Evolutionary conservation across 2,329 filamentous ascomycete genomes (phyloP).

Genomic region (Myriosclerotinia duriaeana): DNA sequence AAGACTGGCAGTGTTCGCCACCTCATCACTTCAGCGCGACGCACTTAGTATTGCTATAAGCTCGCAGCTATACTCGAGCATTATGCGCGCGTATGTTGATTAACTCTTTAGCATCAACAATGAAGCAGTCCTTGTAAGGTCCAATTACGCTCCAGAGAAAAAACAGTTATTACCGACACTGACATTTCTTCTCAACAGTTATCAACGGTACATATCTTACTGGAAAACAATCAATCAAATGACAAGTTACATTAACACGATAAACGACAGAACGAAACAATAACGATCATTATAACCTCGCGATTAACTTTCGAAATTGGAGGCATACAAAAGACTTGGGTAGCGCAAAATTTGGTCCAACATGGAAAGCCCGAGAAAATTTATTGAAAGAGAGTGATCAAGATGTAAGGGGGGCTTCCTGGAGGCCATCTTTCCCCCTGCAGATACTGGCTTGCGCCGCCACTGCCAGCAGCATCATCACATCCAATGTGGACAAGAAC

Average conservation of each 20-base stretch:
- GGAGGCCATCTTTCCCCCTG: too few species aligned
- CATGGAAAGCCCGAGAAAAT: background rate
- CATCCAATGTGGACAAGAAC: conserved; percentile 99
- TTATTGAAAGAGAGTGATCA: background rate
- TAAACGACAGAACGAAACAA: background rate
- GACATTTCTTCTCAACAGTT: background rate
- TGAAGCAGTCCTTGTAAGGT: background rate
- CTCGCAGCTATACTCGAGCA: background rate
- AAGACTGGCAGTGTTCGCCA: background rate
- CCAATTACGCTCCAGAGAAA: background rate
- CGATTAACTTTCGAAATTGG: background rate
- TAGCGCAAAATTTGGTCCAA: background rate
- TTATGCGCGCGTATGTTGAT: background rate
- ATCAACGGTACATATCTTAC: background rate
- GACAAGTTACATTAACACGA: background rate
- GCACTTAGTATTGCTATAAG: background rate
- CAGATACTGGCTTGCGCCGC: conserved; percentile 71
- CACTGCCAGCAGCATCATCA: conserved; percentile 96
- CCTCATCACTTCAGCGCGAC: background rate
- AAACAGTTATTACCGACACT: too few species aligned
- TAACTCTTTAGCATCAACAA: background rate
- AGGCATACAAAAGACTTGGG: background rate
- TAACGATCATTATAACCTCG: background rate
- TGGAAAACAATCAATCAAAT: background rate
- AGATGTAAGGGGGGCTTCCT: background rate